Conservation (phyloP, 2,329 filamentous ascomycete genomes). For the Monosporascus sp. region DNA sequence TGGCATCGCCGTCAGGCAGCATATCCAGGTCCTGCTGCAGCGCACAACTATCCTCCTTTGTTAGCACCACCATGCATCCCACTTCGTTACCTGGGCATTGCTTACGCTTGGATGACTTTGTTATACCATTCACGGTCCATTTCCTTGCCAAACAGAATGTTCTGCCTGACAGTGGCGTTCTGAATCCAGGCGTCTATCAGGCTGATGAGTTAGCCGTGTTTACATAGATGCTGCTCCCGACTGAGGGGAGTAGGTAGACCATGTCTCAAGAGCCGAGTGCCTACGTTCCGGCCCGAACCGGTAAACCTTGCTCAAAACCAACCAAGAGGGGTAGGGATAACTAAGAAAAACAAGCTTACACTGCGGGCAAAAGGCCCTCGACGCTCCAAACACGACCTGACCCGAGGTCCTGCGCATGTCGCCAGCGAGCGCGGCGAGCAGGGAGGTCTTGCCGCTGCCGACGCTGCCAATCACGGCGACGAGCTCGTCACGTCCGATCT, state of each 20-base stretch:
- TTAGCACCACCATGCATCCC: slow-evolving; percentile 1
- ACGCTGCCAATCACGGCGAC: slow-evolving; percentile 85
- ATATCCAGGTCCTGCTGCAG: slow-evolving; percentile 83
- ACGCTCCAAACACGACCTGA: slow-evolving; percentile 68
- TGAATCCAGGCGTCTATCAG: slow-evolving; percentile 79
- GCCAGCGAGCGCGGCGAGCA: slow-evolving; percentile 83
- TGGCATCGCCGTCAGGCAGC: slow-evolving; percentile 82
- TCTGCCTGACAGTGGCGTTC: slow-evolving; percentile 79
- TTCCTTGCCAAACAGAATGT: slow-evolving; percentile 84
- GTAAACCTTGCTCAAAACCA: too few species aligned
- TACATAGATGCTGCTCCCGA: too few species aligned
- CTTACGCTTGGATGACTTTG: slow-evolving; percentile 69
- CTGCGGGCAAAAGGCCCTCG: slow-evolving; percentile 86
- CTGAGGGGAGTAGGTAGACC: too few species aligned
- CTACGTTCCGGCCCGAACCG: too few species aligned
- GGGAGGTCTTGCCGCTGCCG: slow-evolving; percentile 82
- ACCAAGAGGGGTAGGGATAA: too few species aligned
- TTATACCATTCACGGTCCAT: slow-evolving; percentile 75
- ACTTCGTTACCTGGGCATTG: slow-evolving; percentile 16
- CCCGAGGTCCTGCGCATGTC: slow-evolving; percentile 86
- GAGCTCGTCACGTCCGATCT: slow-evolving; percentile 68
- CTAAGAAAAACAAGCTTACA: slow-evolving; percentile 27
- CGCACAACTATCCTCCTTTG: slow-evolving; percentile 56
- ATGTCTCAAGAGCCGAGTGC: too few species aligned
- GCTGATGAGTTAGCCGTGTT: too few species aligned